phyloP scores from a whole-genome alignment of 108 stramenopile species.

The Craspedostauros australis region DNA sequence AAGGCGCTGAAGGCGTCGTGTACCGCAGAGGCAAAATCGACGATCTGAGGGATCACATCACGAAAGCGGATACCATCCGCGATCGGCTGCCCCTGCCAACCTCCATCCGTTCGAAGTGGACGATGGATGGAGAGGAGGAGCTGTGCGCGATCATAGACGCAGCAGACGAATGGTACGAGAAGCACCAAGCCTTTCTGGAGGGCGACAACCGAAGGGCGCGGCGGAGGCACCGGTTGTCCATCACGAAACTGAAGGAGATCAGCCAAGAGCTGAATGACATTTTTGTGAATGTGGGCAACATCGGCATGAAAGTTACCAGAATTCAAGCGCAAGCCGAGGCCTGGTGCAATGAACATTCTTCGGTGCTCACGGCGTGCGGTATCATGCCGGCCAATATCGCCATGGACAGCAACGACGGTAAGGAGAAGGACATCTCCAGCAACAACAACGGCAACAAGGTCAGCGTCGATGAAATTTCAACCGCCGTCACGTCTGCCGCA shows the following conservation, averaged over 20 bases:
- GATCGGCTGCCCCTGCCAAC: slow-evolving; percentile 38
- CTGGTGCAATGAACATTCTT: slow-evolving; percentile 50
- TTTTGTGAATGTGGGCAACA: slow-evolving; percentile 58
- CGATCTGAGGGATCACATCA: slow-evolving; percentile 63
- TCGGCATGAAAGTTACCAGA: slow-evolving; percentile 44
- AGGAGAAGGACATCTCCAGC: neutral
- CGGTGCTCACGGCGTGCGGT: slow-evolving; percentile 34
- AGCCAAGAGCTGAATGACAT: slow-evolving; percentile 48
- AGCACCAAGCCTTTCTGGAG: slow-evolving; percentile 48
- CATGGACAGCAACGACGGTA: neutral
- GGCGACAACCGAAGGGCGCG: slow-evolving; percentile 52
- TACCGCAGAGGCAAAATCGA: slow-evolving; percentile 64
- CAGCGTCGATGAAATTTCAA: slow-evolving; percentile 5
- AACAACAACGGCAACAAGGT: neutral
- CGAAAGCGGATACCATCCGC: slow-evolving; percentile 48
- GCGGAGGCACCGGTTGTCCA: slow-evolving; percentile 32
- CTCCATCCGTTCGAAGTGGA: slow-evolving; percentile 43
- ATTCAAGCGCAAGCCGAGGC: slow-evolving; percentile 58
- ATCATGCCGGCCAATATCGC: neutral
- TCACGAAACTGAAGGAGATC: slow-evolving; percentile 44
- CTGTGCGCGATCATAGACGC: slow-evolving; percentile 41
- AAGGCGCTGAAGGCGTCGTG: slow-evolving; percentile 16
- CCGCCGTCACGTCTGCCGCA: slow-evolving; percentile 44
- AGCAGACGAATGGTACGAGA: slow-evolving; percentile 61
- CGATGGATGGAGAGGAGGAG: slow-evolving; percentile 50